Base-by-base conservation (phyloP, 257 asterid genomes). In the Nicotiana sylvestris region DNA sequence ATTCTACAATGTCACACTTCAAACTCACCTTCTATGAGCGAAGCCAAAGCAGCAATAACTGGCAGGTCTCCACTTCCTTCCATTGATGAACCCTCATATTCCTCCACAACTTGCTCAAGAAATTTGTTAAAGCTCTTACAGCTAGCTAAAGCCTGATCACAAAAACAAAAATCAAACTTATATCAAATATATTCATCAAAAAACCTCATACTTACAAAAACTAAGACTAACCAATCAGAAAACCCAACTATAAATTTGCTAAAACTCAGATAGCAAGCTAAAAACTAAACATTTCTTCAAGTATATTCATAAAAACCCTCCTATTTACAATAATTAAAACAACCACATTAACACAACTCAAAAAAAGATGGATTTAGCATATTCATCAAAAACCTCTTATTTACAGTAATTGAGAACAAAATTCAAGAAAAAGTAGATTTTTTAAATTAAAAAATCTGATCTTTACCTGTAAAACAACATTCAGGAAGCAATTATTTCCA, bases 401-500 rank as follows among this genome's bases (percentile, higher is more conserved):
- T 51, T 51, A 51, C 13, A 51, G 13, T 9, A 51, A 51, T 6
- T 51, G 13, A 51, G 56, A 21, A 21, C 21, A 21, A 21, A 21
- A 21, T 21, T 21, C 21, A 21, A 21, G 21, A 21, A 21, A 21
- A 21, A 21, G 21, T 21, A 21, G 21, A 21, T 21, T 21, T 21
- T 21, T 21, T 21, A 21, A 21, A 21, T 21, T 21, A 21, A 21
- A 21, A 21, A 21, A 21, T 21, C 0, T 21, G 21, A 60, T 32
- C 35, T 58, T 30, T 82, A 96, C 99, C 98, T 94, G 98, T 90
- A 96, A 83, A 86, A 96, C 86, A 83, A 92, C 98, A 88, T 96
- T 94, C 91, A 96, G 67, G 88, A 96, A 96, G 60, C 98, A 96
- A 84, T 93, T 96, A 88, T 92, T 96, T 29, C 98, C 97, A 17